phyloP scores from a whole-genome alignment of 2,329 filamentous ascomycete species.

The Colletotrichum sp. region DNA sequence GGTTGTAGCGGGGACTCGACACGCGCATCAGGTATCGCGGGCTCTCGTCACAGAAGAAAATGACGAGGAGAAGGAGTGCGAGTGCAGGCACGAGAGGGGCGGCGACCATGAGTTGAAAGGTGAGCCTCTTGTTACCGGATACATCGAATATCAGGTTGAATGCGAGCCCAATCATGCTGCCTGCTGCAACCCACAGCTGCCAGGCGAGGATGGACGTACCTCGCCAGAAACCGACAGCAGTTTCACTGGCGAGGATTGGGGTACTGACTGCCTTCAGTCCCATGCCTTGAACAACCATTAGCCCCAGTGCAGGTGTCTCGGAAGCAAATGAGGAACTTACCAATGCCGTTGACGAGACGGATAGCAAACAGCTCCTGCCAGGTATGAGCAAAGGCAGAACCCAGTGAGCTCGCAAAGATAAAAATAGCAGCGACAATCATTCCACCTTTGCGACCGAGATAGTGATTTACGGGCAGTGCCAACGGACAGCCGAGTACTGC shows the following conservation, averaged over 20 bases:
- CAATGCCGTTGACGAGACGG: conserved; percentile 42
- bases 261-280: conserved; percentile 54
- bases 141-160: conserved; percentile 43
- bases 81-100: conserved; percentile 39
- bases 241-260: conserved; percentile 51
- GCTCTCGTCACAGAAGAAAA: conserved; percentile 43
- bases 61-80: conserved; percentile 34
- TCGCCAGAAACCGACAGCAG: conserved; percentile 51
- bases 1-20: conserved; percentile 37
- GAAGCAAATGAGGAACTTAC: conserved; percentile 27
- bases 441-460: conserved; percentile 43
- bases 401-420: conserved; percentile 43
- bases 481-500: conserved; percentile 43
- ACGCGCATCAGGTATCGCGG: conserved; percentile 43
- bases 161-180: conserved; percentile 38
- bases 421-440: conserved; percentile 43
- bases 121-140: background rate
- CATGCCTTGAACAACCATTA: conserved; percentile 39
- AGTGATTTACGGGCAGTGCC: conserved; percentile 45
- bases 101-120: conserved; percentile 37
- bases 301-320: background rate
- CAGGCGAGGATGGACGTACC: conserved; percentile 52
- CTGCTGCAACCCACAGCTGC: conserved; percentile 48
- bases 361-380: conserved; percentile 40
- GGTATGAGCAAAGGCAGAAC: conserved; percentile 34